Percentiles rank a stretch among this genome's conserved stretches.
phyloP scores from a whole-genome alignment of 768 basidiomycete genomes.

The Chalciporus piperatus region DNA sequence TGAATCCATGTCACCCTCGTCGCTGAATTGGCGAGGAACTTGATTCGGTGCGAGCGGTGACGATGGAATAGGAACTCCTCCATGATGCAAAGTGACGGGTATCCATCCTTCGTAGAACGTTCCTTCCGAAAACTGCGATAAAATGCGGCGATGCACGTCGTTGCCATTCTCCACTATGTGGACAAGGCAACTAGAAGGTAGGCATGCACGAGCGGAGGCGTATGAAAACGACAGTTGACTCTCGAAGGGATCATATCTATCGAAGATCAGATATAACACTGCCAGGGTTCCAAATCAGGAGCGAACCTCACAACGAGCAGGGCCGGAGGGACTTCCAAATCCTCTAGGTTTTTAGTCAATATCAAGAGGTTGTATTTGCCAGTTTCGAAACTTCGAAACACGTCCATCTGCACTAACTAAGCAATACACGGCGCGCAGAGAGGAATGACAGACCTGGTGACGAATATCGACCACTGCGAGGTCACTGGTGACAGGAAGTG shows the following conservation, averaged over 20 bases:
- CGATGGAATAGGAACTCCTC: conserved; percentile 38
- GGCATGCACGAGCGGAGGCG: conserved; percentile 46
- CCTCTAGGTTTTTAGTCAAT: conserved; percentile 55
- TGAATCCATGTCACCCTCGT: conserved; percentile 32
- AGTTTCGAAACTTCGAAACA: conserved; percentile 46
- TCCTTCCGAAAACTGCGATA: conserved; percentile 43
- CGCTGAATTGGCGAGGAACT: conserved; percentile 46
- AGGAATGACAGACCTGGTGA: conserved; percentile 31
- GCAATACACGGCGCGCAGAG: not conserved
- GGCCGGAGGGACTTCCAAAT: conserved; percentile 55
- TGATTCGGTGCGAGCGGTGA: conserved; percentile 37
- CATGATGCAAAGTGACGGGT: conserved; percentile 37
- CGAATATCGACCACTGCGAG: conserved; percentile 30
- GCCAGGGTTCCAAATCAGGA: not conserved
- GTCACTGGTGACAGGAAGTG: conserved; percentile 44
- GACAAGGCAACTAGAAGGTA: conserved; percentile 51
- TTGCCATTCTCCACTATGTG: conserved; percentile 63
- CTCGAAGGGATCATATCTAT: conserved; percentile 46
- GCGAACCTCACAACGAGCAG: conserved; percentile 62
- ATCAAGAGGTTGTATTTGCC: conserved; percentile 67
- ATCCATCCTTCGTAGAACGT: conserved; percentile 51
- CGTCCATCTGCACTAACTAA: conserved; percentile 39
- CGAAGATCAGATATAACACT: conserved; percentile 9
- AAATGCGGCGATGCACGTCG: conserved; percentile 49
- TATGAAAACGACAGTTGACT: conserved; percentile 61